These are phyloP conservation scores for Aspergillus sergii DNA, from an alignment of 2,329 filamentous ascomycete species.

Conservation along the genomic window DNA sequence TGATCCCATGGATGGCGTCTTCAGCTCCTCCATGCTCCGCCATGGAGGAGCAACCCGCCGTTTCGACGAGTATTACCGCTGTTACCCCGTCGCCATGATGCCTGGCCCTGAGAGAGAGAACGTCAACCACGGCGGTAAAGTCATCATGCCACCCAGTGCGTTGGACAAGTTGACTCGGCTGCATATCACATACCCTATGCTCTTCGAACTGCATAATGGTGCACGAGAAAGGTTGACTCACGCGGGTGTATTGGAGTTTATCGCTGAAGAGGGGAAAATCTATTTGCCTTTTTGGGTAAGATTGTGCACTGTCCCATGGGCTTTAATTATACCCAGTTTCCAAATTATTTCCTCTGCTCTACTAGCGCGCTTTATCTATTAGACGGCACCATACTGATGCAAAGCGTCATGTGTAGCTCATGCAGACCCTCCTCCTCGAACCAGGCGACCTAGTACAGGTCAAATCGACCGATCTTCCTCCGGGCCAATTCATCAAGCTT, in stretches of 20 bases:
- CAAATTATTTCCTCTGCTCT: neutral
- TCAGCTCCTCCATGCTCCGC: conserved; percentile 56
- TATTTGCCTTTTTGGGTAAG: conserved; percentile 93
- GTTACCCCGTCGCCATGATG: conserved; percentile 93
- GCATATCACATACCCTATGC: conserved; percentile 95
- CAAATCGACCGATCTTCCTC: conserved; percentile 88
- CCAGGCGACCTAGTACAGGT: conserved; percentile 93
- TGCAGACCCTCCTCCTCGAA: conserved; percentile 86
- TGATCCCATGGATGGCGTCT: conserved; percentile 55
- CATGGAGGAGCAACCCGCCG: conserved; percentile 63
- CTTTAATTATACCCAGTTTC: neutral
- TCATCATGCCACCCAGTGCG: conserved; percentile 93
- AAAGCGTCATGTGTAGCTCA: conserved; percentile 63
- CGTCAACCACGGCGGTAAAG: conserved; percentile 95
- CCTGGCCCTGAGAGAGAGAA: conserved; percentile 85
- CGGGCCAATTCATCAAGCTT: conserved; percentile 91
- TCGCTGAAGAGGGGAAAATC: conserved; percentile 93
- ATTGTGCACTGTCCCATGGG: neutral
- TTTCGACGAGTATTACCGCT: conserved; percentile 98
- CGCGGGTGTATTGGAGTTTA: conserved; percentile 94
- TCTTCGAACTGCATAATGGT: conserved; percentile 94
- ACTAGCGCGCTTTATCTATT: neutral
- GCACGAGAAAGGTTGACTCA: conserved; percentile 79
- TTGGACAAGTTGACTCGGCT: conserved; percentile 94
- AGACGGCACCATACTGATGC: conserved; percentile 8